Evolutionary conservation across 2,329 filamentous ascomycete species (phyloP).

Genomic region (Neonectria neomacrospora): DNA sequence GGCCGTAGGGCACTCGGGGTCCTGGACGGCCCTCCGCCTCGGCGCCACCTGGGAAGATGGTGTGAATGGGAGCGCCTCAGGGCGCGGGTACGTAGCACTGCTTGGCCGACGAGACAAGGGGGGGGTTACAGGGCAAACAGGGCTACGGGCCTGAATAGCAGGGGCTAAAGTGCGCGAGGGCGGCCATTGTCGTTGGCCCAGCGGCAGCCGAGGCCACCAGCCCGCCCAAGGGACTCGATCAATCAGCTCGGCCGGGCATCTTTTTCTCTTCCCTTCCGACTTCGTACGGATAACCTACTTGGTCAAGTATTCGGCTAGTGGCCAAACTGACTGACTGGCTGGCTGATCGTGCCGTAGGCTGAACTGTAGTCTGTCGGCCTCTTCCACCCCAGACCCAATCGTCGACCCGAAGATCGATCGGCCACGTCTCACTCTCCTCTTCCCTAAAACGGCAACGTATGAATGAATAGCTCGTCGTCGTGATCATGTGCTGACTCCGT

Average conservation of each 20-base stretch:
- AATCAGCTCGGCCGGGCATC: too few relatives aligned
- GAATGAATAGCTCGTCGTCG: not conserved
- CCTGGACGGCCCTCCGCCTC: not conserved
- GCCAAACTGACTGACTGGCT: not conserved
- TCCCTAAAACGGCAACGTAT: slow-evolving; percentile 17
- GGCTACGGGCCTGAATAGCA: not conserved
- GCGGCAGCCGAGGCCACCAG: slow-evolving; percentile 19
- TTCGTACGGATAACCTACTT: too few relatives aligned
- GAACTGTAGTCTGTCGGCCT: slow-evolving; percentile 1
- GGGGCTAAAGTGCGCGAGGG: slow-evolving; percentile 10
- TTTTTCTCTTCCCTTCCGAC: slow-evolving; percentile 2
- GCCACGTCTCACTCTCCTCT: slow-evolving; percentile 3
- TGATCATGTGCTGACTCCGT: slow-evolving; percentile 5
- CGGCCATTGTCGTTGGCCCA: slow-evolving; percentile 20
- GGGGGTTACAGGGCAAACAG: not conserved
- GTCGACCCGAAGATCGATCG: slow-evolving; percentile 23
- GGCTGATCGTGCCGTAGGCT: slow-evolving; percentile 12
- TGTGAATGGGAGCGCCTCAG: too few relatives aligned
- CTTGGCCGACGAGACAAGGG: not conserved
- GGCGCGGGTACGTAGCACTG: not conserved
- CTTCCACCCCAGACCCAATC: slow-evolving; percentile 20
- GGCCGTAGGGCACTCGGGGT: slow-evolving; percentile 4
- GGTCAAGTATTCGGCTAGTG: too few relatives aligned
- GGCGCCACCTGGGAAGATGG: not conserved
- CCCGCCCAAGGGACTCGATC: too few relatives aligned